Evolutionary conservation across 2,329 filamentous ascomycete species (phyloP).

Genomic region (Nakataea oryzae): DNA sequence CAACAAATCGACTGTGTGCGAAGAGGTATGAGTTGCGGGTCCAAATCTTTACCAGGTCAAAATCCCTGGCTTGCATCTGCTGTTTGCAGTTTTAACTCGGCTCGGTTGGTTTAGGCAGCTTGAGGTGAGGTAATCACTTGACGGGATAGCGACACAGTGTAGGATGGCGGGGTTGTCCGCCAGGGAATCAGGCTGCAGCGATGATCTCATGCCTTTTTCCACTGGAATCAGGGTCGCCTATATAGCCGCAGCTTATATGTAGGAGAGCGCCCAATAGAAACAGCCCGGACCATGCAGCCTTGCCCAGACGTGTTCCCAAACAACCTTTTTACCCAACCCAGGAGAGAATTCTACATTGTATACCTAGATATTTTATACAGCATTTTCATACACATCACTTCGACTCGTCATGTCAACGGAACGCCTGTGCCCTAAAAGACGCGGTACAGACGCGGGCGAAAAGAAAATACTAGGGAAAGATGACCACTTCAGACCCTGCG

Average conservation of each 20-base stretch:
- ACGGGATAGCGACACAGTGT: neutral
- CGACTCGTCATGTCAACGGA: neutral
- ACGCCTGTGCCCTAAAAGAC: neutral
- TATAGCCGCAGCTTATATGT: neutral
- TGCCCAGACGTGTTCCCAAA: too few relatives aligned
- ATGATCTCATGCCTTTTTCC: neutral
- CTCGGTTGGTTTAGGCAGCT: neutral
- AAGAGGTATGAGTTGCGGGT: neutral
- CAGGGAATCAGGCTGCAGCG: neutral
- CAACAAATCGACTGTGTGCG: neutral
- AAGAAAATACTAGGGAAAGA: neutral
- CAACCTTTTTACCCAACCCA: too few relatives aligned
- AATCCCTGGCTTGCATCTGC: neutral
- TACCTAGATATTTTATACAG: neutral
- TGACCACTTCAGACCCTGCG: neutral
- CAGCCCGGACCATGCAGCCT: too few relatives aligned
- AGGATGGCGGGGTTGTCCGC: neutral
- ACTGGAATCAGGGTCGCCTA: neutral
- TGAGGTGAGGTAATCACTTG: neutral
- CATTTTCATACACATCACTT: neutral
- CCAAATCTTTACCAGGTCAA: neutral
- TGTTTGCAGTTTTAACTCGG: neutral
- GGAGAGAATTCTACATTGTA: too few relatives aligned
- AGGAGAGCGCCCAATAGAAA: too few relatives aligned
- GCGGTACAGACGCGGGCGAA: neutral